A percentile compares a stretch with the other conserved stretches of the same genome.
Conservation (phyloP, 1,139 yeast genomes). For the Geotrichum bryndzae region DNA sequence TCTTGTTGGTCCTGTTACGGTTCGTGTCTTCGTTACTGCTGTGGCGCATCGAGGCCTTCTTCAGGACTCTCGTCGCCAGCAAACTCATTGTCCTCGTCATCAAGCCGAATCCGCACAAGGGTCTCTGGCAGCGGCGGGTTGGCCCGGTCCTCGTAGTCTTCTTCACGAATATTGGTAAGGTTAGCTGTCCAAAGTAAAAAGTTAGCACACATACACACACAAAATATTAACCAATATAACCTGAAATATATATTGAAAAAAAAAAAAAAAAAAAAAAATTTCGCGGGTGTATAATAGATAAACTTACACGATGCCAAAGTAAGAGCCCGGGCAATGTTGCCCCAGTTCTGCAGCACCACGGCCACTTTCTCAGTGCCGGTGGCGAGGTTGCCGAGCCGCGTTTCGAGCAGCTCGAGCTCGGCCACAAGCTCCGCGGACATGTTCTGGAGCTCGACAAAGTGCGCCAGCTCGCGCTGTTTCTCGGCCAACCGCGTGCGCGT, state of each 20-base stretch:
- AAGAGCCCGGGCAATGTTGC: slow-evolving; percentile 57
- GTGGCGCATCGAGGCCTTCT: not conserved
- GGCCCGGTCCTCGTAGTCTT: slow-evolving; percentile 40
- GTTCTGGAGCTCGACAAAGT: slow-evolving; percentile 45
- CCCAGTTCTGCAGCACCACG: slow-evolving; percentile 54
- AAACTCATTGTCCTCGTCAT: slow-evolving; percentile 23
- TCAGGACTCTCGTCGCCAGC: not conserved
- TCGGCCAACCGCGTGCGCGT: slow-evolving; percentile 26
- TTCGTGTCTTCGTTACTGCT: not conserved
- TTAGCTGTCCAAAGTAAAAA: slow-evolving; percentile 35
- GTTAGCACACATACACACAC: slow-evolving; percentile 16
- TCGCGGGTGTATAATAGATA: too few relatives aligned
- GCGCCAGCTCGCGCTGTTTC: slow-evolving; percentile 50
- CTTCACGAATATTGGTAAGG: slow-evolving; percentile 43
- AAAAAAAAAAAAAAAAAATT: not conserved
- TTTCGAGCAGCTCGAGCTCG: slow-evolving; percentile 46
- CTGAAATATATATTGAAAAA: slow-evolving; percentile 21
- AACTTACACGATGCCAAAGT: slow-evolving; percentile 50
- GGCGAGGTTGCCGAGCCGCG: slow-evolving; percentile 46
- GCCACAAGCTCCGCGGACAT: slow-evolving; percentile 45
- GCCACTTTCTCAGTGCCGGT: slow-evolving; percentile 50
- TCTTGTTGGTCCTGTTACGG: not conserved
- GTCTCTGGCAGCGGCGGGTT: slow-evolving; percentile 55
- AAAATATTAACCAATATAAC: not conserved
- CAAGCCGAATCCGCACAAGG: slow-evolving; percentile 57